Evolutionary conservation across 164 flowering plant species (phyloP).

Genomic region (Berberis thunbergii): DNA sequence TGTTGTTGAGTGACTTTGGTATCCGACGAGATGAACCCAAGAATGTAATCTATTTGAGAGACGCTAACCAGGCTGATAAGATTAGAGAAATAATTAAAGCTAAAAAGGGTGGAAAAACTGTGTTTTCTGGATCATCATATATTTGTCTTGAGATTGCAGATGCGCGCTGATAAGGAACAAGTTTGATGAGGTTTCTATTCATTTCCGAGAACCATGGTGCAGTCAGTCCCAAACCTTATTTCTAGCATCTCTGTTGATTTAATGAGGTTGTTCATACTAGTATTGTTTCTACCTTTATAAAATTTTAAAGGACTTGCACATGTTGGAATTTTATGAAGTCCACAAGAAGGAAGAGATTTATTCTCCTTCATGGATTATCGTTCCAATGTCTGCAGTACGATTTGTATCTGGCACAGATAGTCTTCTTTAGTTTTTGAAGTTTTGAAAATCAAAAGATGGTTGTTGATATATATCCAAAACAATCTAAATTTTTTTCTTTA

Average conservation of each 20-base stretch:
- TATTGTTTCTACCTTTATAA: too few relatives aligned
- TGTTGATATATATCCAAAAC: neutral
- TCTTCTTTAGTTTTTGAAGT: neutral
- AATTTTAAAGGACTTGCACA: too few relatives aligned
- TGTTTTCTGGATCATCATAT: slow-evolving; percentile 96
- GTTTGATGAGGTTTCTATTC: slow-evolving; percentile 68
- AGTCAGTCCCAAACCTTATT: slow-evolving; percentile 53
- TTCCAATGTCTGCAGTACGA: too few relatives aligned
- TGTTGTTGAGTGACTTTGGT: slow-evolving; percentile 79
- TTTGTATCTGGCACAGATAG: neutral
- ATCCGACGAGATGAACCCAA: slow-evolving; percentile 90
- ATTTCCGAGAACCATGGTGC: slow-evolving; percentile 99
- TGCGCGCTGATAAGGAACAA: slow-evolving; percentile 58
- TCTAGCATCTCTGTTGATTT: neutral
- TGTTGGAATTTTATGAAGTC: too few relatives aligned
- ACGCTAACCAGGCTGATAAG: slow-evolving; percentile 87
- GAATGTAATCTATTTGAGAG: slow-evolving; percentile 89
- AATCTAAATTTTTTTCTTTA: neutral
- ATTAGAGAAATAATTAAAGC: slow-evolving; percentile 70
- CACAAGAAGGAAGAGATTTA: too few relatives aligned
- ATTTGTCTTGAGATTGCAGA: slow-evolving; percentile 97
- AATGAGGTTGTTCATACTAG: too few relatives aligned
- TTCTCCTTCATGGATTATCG: neutral
- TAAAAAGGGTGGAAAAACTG: slow-evolving; percentile 79
- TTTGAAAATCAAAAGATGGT: neutral